Evolutionary conservation across 2,329 filamentous ascomycete species (phyloP), one percentile per base, ranked within the genome.

Genomic region (Aspergillus sp.): DNA sequence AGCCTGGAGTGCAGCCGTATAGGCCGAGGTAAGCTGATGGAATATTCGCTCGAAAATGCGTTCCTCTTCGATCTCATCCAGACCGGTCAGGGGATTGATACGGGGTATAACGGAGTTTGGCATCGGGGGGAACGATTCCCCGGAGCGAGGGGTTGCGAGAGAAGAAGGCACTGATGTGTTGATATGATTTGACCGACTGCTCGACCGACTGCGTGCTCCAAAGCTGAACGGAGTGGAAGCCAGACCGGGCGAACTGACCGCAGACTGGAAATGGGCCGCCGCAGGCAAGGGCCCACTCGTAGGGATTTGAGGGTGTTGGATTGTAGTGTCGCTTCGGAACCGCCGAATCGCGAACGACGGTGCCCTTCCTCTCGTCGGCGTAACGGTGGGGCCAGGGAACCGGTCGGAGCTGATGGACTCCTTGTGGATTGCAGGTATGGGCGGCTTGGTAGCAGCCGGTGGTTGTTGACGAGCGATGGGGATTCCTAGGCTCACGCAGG

Each of bases 41-140:
- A 91, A 96, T 22, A 97, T 91, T 62, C 82, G 86, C 63, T 96
- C 93, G 65, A 96, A 96, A 29, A 88, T 84, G 16, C 85, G 84
- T 67, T 96, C 92, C 63, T 96, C 91, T 64, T 92, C 90, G 2
- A 84, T 84, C 58, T 85, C 83, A 51, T 85, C 83, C 53, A 88
- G 85, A 54, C 92, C 90, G 10, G 79, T 82, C 49, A 85, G 73
- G 7, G 80, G 78, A 51, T 81, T 81, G 49, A 83, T 82, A 47
- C 83, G 80, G 31, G 80, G 78, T 56, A 81, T 74, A 24, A 75
- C 80, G 29, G 78, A 75, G 18, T 75, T 78, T 57, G 79, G 71
- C 67, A 74, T 69, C 67, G 75, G 63, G 81, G 79, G 83, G 71
- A 95, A 96, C 0, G 90, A 91, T 68, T 96, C 92, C 49, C 89